Percentiles rank a stretch among this genome's conserved stretches.
Conservation (phyloP, 164 flowering plant species). For the Dillenia suffruticosa region DNA sequence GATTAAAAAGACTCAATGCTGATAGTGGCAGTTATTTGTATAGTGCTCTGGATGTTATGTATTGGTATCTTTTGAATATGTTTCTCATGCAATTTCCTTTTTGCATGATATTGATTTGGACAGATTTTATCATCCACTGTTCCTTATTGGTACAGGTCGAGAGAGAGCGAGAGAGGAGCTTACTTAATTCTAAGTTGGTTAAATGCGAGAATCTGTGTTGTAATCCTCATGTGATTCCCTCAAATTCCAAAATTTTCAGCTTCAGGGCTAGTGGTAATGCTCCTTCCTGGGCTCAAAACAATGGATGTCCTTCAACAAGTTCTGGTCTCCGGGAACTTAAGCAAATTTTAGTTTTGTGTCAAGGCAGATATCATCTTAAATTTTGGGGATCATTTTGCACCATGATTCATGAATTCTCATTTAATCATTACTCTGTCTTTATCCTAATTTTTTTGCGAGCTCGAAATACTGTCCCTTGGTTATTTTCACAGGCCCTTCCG, state of each 20-base stretch:
- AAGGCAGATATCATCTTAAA: constrained; percentile 26
- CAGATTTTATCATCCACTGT: neutral
- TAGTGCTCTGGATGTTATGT: too few relatives aligned
- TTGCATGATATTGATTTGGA: too few relatives aligned
- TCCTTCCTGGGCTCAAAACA: constrained; percentile 27
- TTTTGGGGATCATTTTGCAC: too few relatives aligned
- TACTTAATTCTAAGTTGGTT: constrained; percentile 54
- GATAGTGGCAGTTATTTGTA: too few relatives aligned
- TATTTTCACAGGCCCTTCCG: constrained; percentile 30
- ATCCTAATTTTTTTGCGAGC: too few relatives aligned
- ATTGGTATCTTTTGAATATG: too few relatives aligned
- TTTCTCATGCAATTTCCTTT: too few relatives aligned
- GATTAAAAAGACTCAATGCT: too few relatives aligned
- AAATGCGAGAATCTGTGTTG: constrained; percentile 65
- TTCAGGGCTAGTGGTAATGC: constrained; percentile 22
- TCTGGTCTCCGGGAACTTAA: constrained; percentile 48
- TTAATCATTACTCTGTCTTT: neutral
- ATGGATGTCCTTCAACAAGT: constrained; percentile 47
- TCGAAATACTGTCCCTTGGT: constrained; percentile 1
- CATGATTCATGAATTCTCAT: neutral
- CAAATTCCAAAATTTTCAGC: constrained; percentile 19
- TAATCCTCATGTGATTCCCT: constrained; percentile 39
- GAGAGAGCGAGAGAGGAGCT: constrained; percentile 72
- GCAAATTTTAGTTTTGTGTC: constrained; percentile 26
- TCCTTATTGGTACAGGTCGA: constrained; percentile 53